Percentiles rank a stretch among this genome's conserved stretches.
Conservation (phyloP, 352 stramenopile genomes). For the Phytophthora fragariaefolia region DNA sequence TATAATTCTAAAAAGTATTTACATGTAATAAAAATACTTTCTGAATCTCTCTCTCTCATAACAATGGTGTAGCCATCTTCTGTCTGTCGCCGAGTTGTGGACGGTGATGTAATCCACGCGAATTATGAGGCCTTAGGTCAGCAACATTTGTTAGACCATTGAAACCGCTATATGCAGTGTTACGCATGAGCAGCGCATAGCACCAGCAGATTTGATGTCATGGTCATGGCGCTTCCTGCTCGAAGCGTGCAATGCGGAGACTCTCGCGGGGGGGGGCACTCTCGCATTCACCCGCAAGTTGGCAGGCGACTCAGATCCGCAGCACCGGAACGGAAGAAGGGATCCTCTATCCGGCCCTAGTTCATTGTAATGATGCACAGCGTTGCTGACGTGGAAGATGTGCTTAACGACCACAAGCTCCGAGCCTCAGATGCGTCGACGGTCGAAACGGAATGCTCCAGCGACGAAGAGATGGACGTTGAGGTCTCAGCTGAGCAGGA, state of each 20-base stretch:
- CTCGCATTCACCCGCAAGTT: constrained; percentile 7
- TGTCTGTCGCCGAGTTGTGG: not conserved
- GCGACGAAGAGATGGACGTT: constrained; percentile 43
- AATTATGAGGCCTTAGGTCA: constrained; percentile 5
- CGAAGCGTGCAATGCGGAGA: not conserved
- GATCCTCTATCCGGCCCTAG: constrained; percentile 4
- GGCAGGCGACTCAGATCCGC: not conserved
- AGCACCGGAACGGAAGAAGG: constrained; percentile 8
- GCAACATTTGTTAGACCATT: constrained; percentile 3
- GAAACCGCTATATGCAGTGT: constrained; percentile 18
- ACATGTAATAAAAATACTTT: too few species aligned
- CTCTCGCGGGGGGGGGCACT: constrained; percentile 14
- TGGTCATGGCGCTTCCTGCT: constrained; percentile 14
- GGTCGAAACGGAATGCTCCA: constrained; percentile 36
- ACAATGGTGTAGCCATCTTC: constrained; percentile 22
- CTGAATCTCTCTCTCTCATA: too few species aligned
- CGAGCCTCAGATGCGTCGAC: constrained; percentile 20
- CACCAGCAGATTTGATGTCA: constrained; percentile 16
- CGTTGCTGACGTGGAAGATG: not conserved
- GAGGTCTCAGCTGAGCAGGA: constrained; percentile 19
- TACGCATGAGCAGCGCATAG: not conserved
- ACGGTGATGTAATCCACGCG: constrained; percentile 22
- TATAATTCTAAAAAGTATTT: too few species aligned
- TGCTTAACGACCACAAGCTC: constrained; percentile 16
- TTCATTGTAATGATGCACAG: constrained; percentile 14